Percentiles rank a stretch among this genome's conserved stretches.
Conservation (phyloP, 2,329 filamentous ascomycete species). For the Sphaerulina populicola region DNA sequence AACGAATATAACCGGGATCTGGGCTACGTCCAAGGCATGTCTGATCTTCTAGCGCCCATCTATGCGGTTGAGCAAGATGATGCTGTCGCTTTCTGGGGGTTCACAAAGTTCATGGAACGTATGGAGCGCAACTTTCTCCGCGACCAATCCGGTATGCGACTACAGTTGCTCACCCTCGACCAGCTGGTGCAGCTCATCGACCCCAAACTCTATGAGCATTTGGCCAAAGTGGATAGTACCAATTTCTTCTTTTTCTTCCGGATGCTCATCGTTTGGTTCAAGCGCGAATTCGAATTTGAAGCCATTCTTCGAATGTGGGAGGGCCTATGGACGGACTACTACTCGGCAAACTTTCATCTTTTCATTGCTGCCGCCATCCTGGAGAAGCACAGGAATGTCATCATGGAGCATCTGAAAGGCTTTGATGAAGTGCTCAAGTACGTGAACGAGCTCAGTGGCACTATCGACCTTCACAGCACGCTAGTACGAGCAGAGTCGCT, state of each 20-base stretch:
- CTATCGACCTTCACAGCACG: slow-evolving; percentile 80
- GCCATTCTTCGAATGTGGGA: slow-evolving; percentile 90
- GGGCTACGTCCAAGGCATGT: slow-evolving; percentile 98
- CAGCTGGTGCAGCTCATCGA: slow-evolving; percentile 96
- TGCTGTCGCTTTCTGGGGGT: slow-evolving; percentile 92
- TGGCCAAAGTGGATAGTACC: slow-evolving; percentile 83
- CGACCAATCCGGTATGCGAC: slow-evolving; percentile 92
- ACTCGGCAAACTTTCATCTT: slow-evolving; percentile 83
- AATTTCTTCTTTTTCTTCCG: slow-evolving; percentile 99
- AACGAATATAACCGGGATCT: slow-evolving; percentile 95
- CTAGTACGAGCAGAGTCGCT: slow-evolving; percentile 81
- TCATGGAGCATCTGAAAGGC: slow-evolving; percentile 85
- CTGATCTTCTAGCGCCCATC: slow-evolving; percentile 86
- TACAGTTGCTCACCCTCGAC: slow-evolving; percentile 81
- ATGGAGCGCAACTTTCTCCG: slow-evolving; percentile 97
- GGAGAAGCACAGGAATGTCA: slow-evolving; percentile 92
- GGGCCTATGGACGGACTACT: slow-evolving; percentile 83
- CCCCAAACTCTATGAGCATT: slow-evolving; percentile 82
- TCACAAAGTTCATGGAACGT: slow-evolving; percentile 90
- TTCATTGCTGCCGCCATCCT: slow-evolving; percentile 90
- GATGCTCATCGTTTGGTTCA: slow-evolving; percentile 98
- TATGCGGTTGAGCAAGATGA: slow-evolving; percentile 98
- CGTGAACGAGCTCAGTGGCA: slow-evolving; percentile 89
- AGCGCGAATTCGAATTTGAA: slow-evolving; percentile 86
- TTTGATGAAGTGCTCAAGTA: slow-evolving; percentile 99